phyloP scores from a whole-genome alignment of 345 rosid species.

The Citrus glauca region DNA sequence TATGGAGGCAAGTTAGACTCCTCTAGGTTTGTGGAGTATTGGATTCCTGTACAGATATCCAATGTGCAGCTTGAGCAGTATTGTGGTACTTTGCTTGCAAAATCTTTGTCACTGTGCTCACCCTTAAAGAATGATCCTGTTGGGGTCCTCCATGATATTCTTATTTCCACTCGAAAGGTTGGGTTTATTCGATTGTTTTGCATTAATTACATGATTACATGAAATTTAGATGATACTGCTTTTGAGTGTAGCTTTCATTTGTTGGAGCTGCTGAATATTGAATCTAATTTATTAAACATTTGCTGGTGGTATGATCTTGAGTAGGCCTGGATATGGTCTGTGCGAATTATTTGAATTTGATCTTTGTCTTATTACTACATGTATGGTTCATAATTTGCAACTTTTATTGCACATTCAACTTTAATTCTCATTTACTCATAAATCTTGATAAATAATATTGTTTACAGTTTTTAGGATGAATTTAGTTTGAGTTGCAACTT shows the following conservation, averaged over 20 bases:
- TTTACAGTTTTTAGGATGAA: background rate
- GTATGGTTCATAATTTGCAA: background rate
- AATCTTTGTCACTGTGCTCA: constrained; percentile 53
- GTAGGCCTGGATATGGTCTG: background rate
- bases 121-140: constrained; percentile 49
- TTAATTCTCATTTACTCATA: background rate
- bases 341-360: background rate
- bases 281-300: background rate
- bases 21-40: constrained; percentile 66
- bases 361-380: background rate
- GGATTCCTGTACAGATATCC: constrained; percentile 89
- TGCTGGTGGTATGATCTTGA: background rate
- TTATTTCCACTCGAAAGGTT: constrained; percentile 67
- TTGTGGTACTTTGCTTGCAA: constrained; percentile 63
- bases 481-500: background rate
- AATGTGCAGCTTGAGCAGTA: constrained; percentile 87
- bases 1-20: constrained; percentile 40
- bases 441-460: background rate
- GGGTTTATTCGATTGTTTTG: constrained; percentile 17
- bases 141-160: constrained; percentile 57
- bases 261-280: background rate
- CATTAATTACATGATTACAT: background rate
- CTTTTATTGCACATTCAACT: background rate
- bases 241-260: background rate
- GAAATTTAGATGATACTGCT: background rate